phyloP scores from a whole-genome alignment of 257 asterid species.

The Rehmannia glutinosa region DNA sequence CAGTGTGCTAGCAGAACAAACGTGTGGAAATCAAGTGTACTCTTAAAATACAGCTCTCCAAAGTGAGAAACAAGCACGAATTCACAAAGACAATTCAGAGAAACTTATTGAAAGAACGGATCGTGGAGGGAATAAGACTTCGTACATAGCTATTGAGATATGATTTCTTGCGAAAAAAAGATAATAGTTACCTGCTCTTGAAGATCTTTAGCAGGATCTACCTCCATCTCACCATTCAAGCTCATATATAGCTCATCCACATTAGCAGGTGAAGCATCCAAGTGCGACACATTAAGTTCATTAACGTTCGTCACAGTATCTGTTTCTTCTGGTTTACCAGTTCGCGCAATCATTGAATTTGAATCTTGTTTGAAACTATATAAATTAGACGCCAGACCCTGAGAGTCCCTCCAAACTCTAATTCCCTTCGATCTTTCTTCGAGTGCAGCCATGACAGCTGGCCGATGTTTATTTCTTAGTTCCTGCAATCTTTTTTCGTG shows the following conservation, averaged over 20 bases:
- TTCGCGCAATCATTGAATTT: conserved; percentile 34
- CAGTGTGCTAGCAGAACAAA: too few species aligned
- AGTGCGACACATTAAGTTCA: too few species aligned
- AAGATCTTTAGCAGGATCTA: conserved; percentile 78
- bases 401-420: conserved; percentile 68
- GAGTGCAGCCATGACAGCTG: conserved; percentile 66
- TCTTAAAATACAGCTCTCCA: too few species aligned
- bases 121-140: too few species aligned
- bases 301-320: conserved; percentile 36
- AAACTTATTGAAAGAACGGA: too few species aligned
- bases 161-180: too few species aligned
- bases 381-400: conserved; percentile 73
- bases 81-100: too few species aligned
- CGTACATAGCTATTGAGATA: too few species aligned
- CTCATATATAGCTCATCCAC: conserved; percentile 35
- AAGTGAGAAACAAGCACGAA: too few species aligned
- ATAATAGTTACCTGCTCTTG: conserved; percentile 71
- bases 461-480: conserved; percentile 82
- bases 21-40: too few species aligned
- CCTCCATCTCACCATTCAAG: conserved; percentile 46
- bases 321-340: conserved; percentile 38
- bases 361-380: conserved; percentile 62
- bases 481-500: conserved; percentile 65
- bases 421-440: conserved; percentile 82
- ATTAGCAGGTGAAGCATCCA: conserved; percentile 37